These are phyloP conservation scores for Xylariaceae sp. DNA, from an alignment of 2,329 filamentous ascomycete species.

Conservation along the genomic window DNA sequence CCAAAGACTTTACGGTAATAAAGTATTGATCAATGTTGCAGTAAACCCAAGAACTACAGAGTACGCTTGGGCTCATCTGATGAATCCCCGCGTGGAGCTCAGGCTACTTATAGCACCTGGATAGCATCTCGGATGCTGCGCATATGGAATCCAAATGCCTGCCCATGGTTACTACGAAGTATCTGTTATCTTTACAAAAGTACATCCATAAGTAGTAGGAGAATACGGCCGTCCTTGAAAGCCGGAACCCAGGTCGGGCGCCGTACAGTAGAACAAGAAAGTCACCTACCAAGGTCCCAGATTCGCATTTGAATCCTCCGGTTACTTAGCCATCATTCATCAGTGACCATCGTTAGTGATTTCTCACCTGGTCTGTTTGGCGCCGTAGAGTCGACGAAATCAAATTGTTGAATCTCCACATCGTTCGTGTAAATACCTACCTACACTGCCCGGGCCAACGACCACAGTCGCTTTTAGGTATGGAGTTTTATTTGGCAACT, in stretches of 20 bases:
- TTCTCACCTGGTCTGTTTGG: not conserved
- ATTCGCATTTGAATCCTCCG: slow-evolving; percentile 7
- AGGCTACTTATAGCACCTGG: not conserved
- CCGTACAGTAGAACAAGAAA: slow-evolving; percentile 17
- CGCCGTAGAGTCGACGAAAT: not conserved
- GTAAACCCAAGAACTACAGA: slow-evolving; percentile 26
- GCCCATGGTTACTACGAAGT: not conserved
- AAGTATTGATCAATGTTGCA: not conserved
- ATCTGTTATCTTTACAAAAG: not conserved
- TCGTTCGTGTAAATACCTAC: not conserved
- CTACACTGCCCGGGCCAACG: slow-evolving; percentile 15
- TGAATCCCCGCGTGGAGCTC: slow-evolving; percentile 7
- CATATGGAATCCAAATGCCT: slow-evolving; percentile 7
- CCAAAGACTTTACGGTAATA: not conserved
- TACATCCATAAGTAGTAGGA: not conserved
- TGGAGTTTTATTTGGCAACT: slow-evolving; percentile 8
- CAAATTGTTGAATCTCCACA: not conserved
- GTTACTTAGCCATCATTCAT: slow-evolving; percentile 9
- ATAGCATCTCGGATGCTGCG: slow-evolving; percentile 21
- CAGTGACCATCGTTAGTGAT: not conserved
- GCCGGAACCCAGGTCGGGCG: too few species aligned
- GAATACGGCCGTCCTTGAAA: not conserved
- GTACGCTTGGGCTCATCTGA: slow-evolving; percentile 17
- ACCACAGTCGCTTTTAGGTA: not conserved
- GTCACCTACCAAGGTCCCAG: slow-evolving; percentile 19